phyloP scores from a whole-genome alignment of 768 basidiomycete genomes.

The Boletus huronensis region DNA sequence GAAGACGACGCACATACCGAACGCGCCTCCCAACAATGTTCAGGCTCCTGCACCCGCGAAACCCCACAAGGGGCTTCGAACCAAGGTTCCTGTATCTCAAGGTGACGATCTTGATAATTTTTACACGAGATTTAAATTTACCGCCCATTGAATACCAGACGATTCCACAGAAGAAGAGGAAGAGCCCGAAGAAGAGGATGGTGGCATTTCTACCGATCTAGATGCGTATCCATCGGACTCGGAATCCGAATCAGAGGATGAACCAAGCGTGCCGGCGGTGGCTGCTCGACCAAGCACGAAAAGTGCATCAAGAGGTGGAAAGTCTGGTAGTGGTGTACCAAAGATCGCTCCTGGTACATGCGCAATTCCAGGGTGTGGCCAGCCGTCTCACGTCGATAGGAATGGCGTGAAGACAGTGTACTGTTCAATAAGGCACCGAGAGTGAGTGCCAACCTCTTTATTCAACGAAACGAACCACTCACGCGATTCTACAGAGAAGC shows the following conservation, averaged over 20 bases:
- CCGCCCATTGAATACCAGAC: slow-evolving; percentile 10
- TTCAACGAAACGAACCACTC: slow-evolving; percentile 5
- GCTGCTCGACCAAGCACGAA: slow-evolving; percentile 9
- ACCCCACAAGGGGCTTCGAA: slow-evolving; percentile 12
- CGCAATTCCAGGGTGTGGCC: slow-evolving; percentile 53
- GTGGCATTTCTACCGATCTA: slow-evolving; percentile 24
- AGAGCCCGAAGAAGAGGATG: slow-evolving; percentile 22
- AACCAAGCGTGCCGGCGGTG: slow-evolving; percentile 9
- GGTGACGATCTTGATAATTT: slow-evolving; percentile 16
- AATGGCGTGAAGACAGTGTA: slow-evolving; percentile 50
- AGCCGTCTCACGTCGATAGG: slow-evolving; percentile 53
- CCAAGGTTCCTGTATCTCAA: slow-evolving; percentile 14
- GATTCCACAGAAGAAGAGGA: slow-evolving; percentile 27
- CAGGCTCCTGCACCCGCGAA: slow-evolving; percentile 8
- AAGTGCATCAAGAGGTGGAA: slow-evolving; percentile 8
- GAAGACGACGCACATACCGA: slow-evolving; percentile 13
- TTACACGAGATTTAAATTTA: slow-evolving; percentile 13
- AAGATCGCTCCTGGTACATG: slow-evolving; percentile 38
- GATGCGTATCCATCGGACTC: slow-evolving; percentile 34
- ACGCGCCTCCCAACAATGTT: slow-evolving; percentile 5
- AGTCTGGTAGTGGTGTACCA: slow-evolving; percentile 5
- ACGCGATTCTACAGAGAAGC: slow-evolving; percentile 45
- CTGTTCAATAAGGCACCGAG: slow-evolving; percentile 59
- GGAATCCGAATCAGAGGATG: slow-evolving; percentile 24
- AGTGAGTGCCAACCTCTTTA: slow-evolving; percentile 42